Evolutionary conservation across 257 asterid species (phyloP).

Genomic region (Gentiana dahurica): DNA sequence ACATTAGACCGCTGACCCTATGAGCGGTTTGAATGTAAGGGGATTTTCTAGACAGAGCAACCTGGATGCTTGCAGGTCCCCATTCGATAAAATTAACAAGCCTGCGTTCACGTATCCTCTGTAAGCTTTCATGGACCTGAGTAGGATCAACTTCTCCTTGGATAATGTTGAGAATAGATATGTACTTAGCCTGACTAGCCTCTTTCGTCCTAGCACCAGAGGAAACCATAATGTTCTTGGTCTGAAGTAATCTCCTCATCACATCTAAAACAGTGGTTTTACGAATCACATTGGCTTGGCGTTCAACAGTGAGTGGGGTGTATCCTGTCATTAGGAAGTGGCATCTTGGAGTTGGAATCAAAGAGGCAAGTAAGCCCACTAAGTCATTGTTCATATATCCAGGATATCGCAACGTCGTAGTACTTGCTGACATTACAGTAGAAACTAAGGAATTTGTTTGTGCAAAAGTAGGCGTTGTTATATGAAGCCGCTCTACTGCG

Average conservation of each 20-base stretch:
- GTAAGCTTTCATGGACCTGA: constrained; percentile 97
- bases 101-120: constrained; percentile 94
- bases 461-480: constrained; percentile 84
- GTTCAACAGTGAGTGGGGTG: constrained; percentile 97
- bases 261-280: constrained; percentile 98
- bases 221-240: constrained; percentile 96
- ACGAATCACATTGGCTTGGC: constrained; percentile 96
- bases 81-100: constrained; percentile 97
- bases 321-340: constrained; percentile 98
- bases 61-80: constrained; percentile 99
- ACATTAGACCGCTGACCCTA: constrained; percentile 97
- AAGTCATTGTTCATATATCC: constrained; percentile 99
- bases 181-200: constrained; percentile 97
- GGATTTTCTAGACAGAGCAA: constrained; percentile 97
- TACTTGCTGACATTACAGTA: constrained; percentile 99
- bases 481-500: constrained; percentile 94
- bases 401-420: constrained; percentile 93
- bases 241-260: constrained; percentile 99
- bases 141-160: constrained; percentile 99
- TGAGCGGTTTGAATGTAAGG: constrained; percentile 99
- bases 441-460: constrained; percentile 96
- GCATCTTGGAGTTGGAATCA: constrained; percentile 98
- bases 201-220: constrained; percentile 85
- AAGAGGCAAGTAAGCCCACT: constrained; percentile 98
- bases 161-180: constrained; percentile 86